Evolutionary conservation across 352 stramenopile species (phyloP), one percentile per base, ranked within the genome.

Genomic region (Phytophthora palmivora): DNA sequence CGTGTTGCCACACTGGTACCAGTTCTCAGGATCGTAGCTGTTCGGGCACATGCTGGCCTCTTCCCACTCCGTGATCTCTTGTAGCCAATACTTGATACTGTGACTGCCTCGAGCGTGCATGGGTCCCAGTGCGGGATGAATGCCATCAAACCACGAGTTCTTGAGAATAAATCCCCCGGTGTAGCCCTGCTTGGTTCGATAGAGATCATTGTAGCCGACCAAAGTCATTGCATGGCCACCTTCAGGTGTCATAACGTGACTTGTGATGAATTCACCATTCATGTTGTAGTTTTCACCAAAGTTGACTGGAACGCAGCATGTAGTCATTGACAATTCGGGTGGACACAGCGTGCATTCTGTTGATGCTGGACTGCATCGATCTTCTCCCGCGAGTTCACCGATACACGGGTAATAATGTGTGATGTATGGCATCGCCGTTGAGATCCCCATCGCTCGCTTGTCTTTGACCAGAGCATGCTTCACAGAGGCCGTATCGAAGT

Each of bases 81-180:
- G 78, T 45, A 91, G 48, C 82, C 79, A 91, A 50, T 87, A 91
- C 67, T 84, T 78, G 37, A 82, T 63, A 70, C 76, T 85, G 61
- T 91, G 82, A 37, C 79, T 89, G 42, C 82, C 82, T 24, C 78
- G 76, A 42, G 82, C 78, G 43, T 88, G 82, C 52, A 43, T 78
- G 2, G 82, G 79, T 19, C 82, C 82, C 15, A 91, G 78, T 19
- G 63, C 56, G 0, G 79, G 82, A 57, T 87, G 74, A 21, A 87
- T 81, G 28, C 80, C 76, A 38, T 91, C 79, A 42, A 72, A 83
- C 79, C 82, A 91, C 57, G 82, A 91, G 72, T 91, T 91, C 70
- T 91, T 91, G 33, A 91, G 70, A 47, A 91, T 87, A 54, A 85
- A 88, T 37, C 79, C 80, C 30, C 79, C 82, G 0, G 76, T 88